A percentile compares a stretch with the other conserved stretches of the same genome.
Conservation (phyloP, 2,329 filamentous ascomycete species). For the Proliferodiscus dingleyae region DNA sequence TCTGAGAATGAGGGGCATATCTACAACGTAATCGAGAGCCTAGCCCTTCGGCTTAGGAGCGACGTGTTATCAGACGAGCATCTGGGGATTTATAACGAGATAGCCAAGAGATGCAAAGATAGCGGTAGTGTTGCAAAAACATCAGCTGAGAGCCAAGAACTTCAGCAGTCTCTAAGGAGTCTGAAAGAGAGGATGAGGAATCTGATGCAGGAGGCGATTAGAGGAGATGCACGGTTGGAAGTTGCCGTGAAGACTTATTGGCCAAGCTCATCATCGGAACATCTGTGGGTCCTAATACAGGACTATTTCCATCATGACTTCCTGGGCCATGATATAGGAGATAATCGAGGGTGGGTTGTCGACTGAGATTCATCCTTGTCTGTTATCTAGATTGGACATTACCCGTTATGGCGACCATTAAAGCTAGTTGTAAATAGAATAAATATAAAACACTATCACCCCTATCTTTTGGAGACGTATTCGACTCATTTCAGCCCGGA, state of each 20-base stretch:
- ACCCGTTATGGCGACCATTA: no score
- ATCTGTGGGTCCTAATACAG: slow-evolving; percentile 6
- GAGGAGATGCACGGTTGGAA: slow-evolving; percentile 2
- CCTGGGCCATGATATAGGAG: slow-evolving; percentile 5
- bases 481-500: no score
- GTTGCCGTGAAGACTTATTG: slow-evolving; percentile 2
- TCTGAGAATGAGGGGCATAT: slow-evolving; percentile 2
- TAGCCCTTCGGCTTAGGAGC: slow-evolving; percentile 2
- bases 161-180: neutral
- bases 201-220: neutral
- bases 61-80: slow-evolving; percentile 3
- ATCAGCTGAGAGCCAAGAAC: slow-evolving; percentile 2
- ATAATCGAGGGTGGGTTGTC: slow-evolving; percentile 6
- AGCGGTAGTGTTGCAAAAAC: neutral
- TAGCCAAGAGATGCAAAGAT: neutral
- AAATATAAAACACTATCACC: no score
- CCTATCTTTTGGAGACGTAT: no score
- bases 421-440: no score
- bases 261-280: neutral
- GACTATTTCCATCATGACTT: slow-evolving; percentile 6
- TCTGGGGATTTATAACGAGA: neutral
- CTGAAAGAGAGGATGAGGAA: slow-evolving; percentile 7
- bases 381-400: no score
- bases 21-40: neutral
- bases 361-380: neutral